Evolutionary conservation across 2,329 filamentous ascomycete species (phyloP).

Genomic region (Aureobasidium sp.): DNA sequence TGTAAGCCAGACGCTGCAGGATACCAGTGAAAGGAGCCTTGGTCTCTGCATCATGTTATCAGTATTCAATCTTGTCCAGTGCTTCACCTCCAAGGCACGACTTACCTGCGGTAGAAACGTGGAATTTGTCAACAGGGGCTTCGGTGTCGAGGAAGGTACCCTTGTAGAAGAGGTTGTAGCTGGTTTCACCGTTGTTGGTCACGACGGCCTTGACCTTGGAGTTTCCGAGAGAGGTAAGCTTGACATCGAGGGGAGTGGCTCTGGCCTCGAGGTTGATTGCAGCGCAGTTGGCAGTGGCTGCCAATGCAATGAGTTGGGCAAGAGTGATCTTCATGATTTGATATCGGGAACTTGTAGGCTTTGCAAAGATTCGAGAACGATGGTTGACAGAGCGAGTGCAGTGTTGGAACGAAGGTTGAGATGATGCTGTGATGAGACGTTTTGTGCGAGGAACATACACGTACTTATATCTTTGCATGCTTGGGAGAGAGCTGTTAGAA

Average conservation of each 20-base stretch:
- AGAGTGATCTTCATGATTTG: constrained; percentile 12
- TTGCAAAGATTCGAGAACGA: neutral
- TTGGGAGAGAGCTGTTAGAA: neutral
- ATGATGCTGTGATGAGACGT: neutral
- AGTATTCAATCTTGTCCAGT: neutral
- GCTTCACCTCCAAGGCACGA: neutral
- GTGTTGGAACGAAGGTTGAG: neutral
- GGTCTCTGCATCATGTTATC: constrained; percentile 14
- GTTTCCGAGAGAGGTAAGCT: constrained; percentile 20
- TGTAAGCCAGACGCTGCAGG: constrained; percentile 43
- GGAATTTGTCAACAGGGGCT: constrained; percentile 23
- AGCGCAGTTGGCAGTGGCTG: constrained; percentile 17
- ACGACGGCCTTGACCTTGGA: constrained; percentile 23
- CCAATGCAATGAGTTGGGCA: constrained; percentile 15
- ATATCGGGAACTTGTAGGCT: neutral
- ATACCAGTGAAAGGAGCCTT: constrained; percentile 44
- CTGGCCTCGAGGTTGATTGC: constrained; percentile 22
- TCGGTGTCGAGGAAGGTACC: constrained; percentile 23
- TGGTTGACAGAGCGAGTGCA: neutral
- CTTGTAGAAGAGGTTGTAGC: constrained; percentile 24
- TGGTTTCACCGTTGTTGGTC: constrained; percentile 22
- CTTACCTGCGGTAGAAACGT: constrained; percentile 20
- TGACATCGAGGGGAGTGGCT: constrained; percentile 21
- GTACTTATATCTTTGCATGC: neutral
- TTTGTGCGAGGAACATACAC: neutral